Evolutionary conservation across 2,329 filamentous ascomycete species (phyloP), one percentile per base, ranked within the genome.

Genomic region (Venturia nashicola): DNA sequence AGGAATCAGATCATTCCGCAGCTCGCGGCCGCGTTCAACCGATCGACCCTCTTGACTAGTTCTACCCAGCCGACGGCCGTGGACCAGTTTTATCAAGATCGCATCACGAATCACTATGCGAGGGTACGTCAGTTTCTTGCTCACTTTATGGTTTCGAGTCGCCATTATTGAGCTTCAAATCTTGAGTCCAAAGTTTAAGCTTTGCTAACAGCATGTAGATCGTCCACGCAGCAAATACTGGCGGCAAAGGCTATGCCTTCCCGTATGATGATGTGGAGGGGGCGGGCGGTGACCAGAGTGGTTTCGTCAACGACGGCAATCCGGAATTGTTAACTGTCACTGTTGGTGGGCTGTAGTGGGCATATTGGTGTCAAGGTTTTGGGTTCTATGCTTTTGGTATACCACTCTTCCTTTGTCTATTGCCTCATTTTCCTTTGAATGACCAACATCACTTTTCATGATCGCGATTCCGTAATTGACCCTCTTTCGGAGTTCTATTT

Each of bases 21-120:
- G n/a, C 76, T 94, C 16, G 83, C 87, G 0, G 89, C 90, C 0
- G 88, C 87, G 0, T 83, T 93, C 70, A 91, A 92, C 74, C 82
- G 90, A 27, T 86, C 83, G 42, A 92, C 87, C 12, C 74, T 94
- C 66, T 74, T 89, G 61, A 70, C 74, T 6, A 72, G 73, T 9
- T 73, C 76, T 14, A 69, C 70, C 67, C 70, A 78, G 69, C 72
- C 78, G 62, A 66, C 69, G n/a, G 66, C 67, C 27, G 69, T 71
- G 9, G 63, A 64, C 6, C 64, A 68, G 40, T 76, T 76, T 62
- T 76, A 76, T 65, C 69, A 69, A 54, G 70, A 76, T 65, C 61
- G 34, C 43, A 71, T 69, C 1, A 80, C 78, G 16, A 80, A 80
- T 68, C 84, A 87, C 70, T 88, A 86, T 70, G 76, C 82, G 39